Percentiles rank a stretch among this genome's conserved stretches.
phyloP scores from a whole-genome alignment of 768 basidiomycete genomes.

The Boletus rex-veris region DNA sequence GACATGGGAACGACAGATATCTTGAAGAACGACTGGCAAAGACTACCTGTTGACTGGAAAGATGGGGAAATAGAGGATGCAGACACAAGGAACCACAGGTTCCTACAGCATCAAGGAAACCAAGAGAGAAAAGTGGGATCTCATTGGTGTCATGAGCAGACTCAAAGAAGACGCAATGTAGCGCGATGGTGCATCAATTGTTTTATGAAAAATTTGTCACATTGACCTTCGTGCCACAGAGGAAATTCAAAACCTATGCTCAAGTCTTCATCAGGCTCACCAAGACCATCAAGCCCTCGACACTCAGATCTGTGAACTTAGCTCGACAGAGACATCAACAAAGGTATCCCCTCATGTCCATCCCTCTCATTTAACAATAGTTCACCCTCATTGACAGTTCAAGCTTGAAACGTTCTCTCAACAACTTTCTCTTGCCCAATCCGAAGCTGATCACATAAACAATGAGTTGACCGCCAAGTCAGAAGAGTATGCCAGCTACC shows the following conservation, averaged over 20 bases:
- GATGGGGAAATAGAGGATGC: too few species aligned
- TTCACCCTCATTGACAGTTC: conserved; percentile 50
- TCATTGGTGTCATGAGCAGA: conserved; percentile 78
- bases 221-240: conserved; percentile 38
- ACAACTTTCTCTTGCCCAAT: conserved; percentile 73
- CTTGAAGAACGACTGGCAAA: too few species aligned
- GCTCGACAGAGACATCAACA: conserved; percentile 72
- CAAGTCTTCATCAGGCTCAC: conserved; percentile 68
- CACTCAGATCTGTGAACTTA: conserved; percentile 65
- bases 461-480: conserved; percentile 67
- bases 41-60: too few species aligned
- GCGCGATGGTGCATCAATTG: conserved; percentile 59
- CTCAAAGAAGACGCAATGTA: conserved; percentile 72
- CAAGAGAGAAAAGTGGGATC: conserved; percentile 88
- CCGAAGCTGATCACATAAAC: conserved; percentile 70
- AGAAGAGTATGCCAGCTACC: conserved; percentile 80
- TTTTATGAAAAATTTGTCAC: neutral
- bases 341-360: conserved; percentile 43
- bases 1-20: too few species aligned
- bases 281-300: conserved; percentile 70
- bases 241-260: conserved; percentile 66
- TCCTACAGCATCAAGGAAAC: conserved; percentile 76
- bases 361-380: neutral
- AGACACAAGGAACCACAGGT: too few species aligned
- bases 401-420: conserved; percentile 81